Evolutionary conservation across 805 yeast genomes (phyloP), one percentile per base, ranked within the genome.

Genomic region (Cyberlindnera xishuangbannaensis): DNA sequence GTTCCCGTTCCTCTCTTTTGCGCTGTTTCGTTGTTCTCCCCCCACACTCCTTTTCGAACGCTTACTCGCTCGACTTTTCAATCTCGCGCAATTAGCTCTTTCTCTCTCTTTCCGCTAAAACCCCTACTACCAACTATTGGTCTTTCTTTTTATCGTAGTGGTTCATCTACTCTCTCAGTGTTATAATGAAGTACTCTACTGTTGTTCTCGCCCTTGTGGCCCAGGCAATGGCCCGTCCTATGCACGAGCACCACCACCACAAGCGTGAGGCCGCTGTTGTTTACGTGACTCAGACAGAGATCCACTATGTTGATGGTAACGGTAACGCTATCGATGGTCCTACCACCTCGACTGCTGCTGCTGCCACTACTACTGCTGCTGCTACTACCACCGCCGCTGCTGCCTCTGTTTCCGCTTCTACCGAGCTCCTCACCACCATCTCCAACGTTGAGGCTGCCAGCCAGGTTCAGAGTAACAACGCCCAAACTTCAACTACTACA

Each of bases 201-300:
- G 43, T 61, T 16, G 35, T 60, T 15, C 40, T 51, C 40, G 57
- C 58, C 20, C 41, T 53, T n/a, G 54, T 56, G 36, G 20, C 56
- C 22, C 16, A 43, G 11, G 47, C 50, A 12, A 38, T 56, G 24
- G 46, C 56, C 35, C 58, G 64, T 25, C 66, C 63, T 32, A 48
- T 50, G 14, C 26, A 24, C 26, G 26, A 24, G 26, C 74, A 68
- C 53, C 73, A 64, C 47, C 56, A 59, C 41, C 74, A 69, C 53
- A 69, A 65, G 60, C 65, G 74, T 57, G 74, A 71, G 17, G 63
- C 67, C 34, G 74, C 71, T 27, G 63, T 67, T 40, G 71, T 68
- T 50, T 67, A 68, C 42, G 70, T 66, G 22, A 71, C 73, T 53
- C 71, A 24, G 26, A 24, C 26, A 10, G 15, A 24, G 26, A 15